Percentiles rank a stretch among this genome's conserved stretches.
Conservation (phyloP, 2,329 filamentous ascomycete genomes). For the Pestalotiopsis sp. region DNA sequence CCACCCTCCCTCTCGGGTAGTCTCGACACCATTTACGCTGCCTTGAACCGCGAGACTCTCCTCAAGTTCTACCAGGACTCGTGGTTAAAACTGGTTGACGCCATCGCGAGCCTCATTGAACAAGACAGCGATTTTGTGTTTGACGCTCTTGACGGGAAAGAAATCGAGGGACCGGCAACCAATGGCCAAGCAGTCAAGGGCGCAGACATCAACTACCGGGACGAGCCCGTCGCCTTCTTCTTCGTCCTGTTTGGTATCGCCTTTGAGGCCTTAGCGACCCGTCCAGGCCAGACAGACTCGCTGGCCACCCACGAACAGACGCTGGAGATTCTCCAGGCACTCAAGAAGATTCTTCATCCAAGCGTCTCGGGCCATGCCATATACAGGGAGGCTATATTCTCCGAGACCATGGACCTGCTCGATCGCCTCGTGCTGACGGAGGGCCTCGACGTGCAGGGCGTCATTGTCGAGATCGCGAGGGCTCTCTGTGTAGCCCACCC, state of each 20-base stretch:
- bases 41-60: slow-evolving; percentile 89
- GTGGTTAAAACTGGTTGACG: slow-evolving; percentile 95
- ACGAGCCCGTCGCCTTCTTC: slow-evolving; percentile 98
- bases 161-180: slow-evolving; percentile 47
- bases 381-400: slow-evolving; percentile 93
- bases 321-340: slow-evolving; percentile 82
- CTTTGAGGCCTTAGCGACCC: slow-evolving; percentile 90
- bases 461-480: slow-evolving; percentile 92
- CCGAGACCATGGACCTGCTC: slow-evolving; percentile 94
- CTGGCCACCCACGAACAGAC: slow-evolving; percentile 77
- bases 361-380: slow-evolving; percentile 96
- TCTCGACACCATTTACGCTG: slow-evolving; percentile 91
- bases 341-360: slow-evolving; percentile 93
- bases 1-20: slow-evolving; percentile 81
- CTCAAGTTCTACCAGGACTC: slow-evolving; percentile 96
- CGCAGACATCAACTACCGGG: slow-evolving; percentile 92
- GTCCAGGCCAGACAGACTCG: slow-evolving; percentile 66
- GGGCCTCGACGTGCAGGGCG: slow-evolving; percentile 81
- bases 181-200: slow-evolving; percentile 60
- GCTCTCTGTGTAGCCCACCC: slow-evolving; percentile 90
- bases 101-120: slow-evolving; percentile 94
- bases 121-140: slow-evolving; percentile 98
- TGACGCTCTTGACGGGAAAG: slow-evolving; percentile 89
- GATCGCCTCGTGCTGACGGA: slow-evolving; percentile 93
- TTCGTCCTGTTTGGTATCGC: slow-evolving; percentile 96